phyloP scores from a whole-genome alignment of 805 yeast genomes.

The Nakazawaea ernobii region DNA sequence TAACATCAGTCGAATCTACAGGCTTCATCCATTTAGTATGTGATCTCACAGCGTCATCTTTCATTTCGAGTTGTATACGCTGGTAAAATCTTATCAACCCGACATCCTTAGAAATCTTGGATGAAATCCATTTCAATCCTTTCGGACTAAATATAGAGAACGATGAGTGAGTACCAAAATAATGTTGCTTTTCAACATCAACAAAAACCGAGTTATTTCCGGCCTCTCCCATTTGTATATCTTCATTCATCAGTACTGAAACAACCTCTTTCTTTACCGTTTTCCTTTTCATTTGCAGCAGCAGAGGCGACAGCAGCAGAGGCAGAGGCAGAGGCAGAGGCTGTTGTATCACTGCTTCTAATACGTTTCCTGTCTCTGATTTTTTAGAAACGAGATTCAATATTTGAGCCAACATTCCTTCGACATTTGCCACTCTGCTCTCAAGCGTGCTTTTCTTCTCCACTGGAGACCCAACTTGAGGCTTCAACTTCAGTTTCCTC shows the following conservation, averaged over 20 bases:
- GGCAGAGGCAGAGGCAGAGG: too few relatives aligned
- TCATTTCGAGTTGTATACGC: constrained; percentile 16
- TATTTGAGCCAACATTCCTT: too few relatives aligned
- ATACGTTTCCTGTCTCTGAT: too few relatives aligned
- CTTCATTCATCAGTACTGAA: not conserved
- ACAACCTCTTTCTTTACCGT: too few relatives aligned
- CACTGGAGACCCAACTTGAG: not conserved
- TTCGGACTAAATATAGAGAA: constrained; percentile 34
- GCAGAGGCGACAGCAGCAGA: too few relatives aligned
- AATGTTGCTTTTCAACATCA: not conserved
- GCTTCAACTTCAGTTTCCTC: constrained; percentile 11
- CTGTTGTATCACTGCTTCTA: too few relatives aligned
- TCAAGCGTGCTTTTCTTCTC: not conserved
- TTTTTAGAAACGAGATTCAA: too few relatives aligned
- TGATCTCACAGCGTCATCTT: constrained; percentile 15
- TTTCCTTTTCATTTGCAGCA: too few relatives aligned
- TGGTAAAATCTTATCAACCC: constrained; percentile 19
- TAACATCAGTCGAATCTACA: constrained; percentile 19
- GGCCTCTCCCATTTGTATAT: constrained; percentile 1
- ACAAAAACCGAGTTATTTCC: not conserved
- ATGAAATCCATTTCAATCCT: constrained; percentile 36
- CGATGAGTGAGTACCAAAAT: constrained; percentile 20
- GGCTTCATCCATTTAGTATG: constrained; percentile 30
- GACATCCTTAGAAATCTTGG: constrained; percentile 13
- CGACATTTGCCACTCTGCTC: not conserved